These are phyloP conservation scores for Orbilia javanica DNA, from an alignment of 2,329 filamentous ascomycete species.

Conservation along the genomic window DNA sequence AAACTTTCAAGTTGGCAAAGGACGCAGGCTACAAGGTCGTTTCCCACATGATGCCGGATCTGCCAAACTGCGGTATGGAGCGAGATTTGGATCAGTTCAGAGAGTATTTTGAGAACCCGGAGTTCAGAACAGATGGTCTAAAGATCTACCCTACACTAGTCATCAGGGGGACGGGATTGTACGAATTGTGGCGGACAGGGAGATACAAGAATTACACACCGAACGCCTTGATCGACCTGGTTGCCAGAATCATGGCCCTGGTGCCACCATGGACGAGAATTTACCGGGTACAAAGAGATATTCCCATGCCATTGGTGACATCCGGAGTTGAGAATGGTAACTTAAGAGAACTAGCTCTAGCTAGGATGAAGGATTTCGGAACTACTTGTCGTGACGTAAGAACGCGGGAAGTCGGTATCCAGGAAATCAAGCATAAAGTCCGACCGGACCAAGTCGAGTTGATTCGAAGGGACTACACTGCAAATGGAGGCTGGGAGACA, in stretches of 20 bases:
- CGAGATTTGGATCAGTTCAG: conserved; percentile 95
- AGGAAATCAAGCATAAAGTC: conserved; percentile 99
- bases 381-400: conserved; percentile 96
- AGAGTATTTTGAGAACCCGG: conserved; percentile 97
- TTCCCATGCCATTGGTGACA: conserved; percentile 99
- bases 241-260: conserved; percentile 93
- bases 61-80: conserved; percentile 98
- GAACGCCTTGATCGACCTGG: conserved; percentile 93
- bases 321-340: conserved; percentile 99
- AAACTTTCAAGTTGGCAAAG: conserved; percentile 97
- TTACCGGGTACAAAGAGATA: conserved; percentile 97
- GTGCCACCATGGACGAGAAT: conserved; percentile 98
- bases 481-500: conserved; percentile 98
- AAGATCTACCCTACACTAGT: conserved; percentile 99
- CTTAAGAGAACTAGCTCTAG: conserved; percentile 88
- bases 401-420: conserved; percentile 96
- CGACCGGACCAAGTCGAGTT: conserved; percentile 95
- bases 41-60: conserved; percentile 99
- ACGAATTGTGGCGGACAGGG: conserved; percentile 96
- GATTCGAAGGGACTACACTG: conserved; percentile 90
- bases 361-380: conserved; percentile 99
- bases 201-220: conserved; percentile 99
- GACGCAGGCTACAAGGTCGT: conserved; percentile 99
- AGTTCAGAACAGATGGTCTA: conserved; percentile 93
- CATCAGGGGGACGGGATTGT: conserved; percentile 93